These are phyloP conservation scores for Ammopiptanthus mongolicus DNA, from an alignment of 306 rosid genomes.

Conservation along the genomic window DNA sequence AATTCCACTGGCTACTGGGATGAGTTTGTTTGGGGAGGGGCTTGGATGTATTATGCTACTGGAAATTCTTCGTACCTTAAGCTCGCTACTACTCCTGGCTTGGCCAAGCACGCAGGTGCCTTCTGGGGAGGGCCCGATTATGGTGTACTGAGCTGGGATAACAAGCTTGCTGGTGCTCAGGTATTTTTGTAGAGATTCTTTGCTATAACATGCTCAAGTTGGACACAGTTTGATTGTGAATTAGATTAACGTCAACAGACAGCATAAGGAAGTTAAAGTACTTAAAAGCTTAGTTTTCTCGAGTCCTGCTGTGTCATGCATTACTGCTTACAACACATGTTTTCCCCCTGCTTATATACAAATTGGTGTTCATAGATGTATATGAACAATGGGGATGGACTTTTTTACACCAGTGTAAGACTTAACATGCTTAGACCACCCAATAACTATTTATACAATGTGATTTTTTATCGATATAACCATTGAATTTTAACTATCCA, in stretches of 20 bases:
- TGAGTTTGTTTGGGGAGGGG: constrained; percentile 94
- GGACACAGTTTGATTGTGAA: neutral
- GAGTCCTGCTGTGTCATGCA: neutral
- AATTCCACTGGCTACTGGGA: constrained; percentile 86
- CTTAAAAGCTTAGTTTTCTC: neutral
- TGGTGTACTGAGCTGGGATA: constrained; percentile 97
- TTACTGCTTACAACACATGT: neutral
- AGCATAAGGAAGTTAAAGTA: neutral
- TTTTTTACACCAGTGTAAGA: no score
- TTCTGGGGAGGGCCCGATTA: constrained; percentile 98
- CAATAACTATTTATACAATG: no score
- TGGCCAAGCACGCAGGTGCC: constrained; percentile 96
- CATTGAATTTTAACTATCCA: no score
- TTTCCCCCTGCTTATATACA: neutral
- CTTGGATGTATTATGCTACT: constrained; percentile 97
- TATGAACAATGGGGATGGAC: neutral
- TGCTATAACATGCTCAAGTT: neutral
- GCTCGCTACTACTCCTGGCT: constrained; percentile 78
- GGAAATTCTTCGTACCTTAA: constrained; percentile 81
- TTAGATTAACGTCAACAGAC: neutral
- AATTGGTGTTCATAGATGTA: neutral
- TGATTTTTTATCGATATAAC: no score
- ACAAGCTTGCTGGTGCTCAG: constrained; percentile 99
- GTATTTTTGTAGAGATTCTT: constrained; percentile 34
- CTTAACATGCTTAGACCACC: no score